These are phyloP conservation scores for Sesbania bispinosa DNA, from an alignment of 306 rosid species.

Conservation along the genomic window DNA sequence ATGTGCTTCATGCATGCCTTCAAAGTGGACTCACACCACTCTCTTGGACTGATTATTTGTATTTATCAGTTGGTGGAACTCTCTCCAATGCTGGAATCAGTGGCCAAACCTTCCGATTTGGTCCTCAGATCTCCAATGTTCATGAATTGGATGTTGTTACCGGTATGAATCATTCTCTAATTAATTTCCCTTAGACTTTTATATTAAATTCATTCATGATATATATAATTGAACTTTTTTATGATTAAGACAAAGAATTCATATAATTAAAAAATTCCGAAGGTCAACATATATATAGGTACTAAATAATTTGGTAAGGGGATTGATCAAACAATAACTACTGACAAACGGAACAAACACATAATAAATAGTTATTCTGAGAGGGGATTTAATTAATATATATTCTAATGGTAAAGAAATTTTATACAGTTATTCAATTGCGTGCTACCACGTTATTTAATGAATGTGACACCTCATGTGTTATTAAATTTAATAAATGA, in stretches of 20 bases:
- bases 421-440: no score
- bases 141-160: constrained; percentile 70
- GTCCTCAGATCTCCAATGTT: constrained; percentile 84
- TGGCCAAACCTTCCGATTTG: constrained; percentile 72
- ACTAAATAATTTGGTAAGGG: no score
- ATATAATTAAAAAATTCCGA: not conserved
- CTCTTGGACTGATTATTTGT: constrained; percentile 83
- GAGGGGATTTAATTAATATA: no score
- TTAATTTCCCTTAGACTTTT: no score
- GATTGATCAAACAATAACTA: no score
- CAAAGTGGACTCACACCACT: constrained; percentile 52
- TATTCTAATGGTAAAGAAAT: no score
- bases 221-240: not conserved
- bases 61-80: constrained; percentile 76
- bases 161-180: constrained; percentile 35
- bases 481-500: no score
- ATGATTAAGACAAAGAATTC: not conserved
- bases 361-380: no score
- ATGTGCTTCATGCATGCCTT: constrained; percentile 55
- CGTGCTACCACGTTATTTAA: no score
- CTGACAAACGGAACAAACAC: no score
- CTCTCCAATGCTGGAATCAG: constrained; percentile 90
- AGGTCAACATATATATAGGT: no score
- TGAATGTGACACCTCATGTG: no score
- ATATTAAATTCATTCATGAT: not conserved